Conservation (phyloP, 768 basidiomycete species). For the Butyriboletus loyo region DNA sequence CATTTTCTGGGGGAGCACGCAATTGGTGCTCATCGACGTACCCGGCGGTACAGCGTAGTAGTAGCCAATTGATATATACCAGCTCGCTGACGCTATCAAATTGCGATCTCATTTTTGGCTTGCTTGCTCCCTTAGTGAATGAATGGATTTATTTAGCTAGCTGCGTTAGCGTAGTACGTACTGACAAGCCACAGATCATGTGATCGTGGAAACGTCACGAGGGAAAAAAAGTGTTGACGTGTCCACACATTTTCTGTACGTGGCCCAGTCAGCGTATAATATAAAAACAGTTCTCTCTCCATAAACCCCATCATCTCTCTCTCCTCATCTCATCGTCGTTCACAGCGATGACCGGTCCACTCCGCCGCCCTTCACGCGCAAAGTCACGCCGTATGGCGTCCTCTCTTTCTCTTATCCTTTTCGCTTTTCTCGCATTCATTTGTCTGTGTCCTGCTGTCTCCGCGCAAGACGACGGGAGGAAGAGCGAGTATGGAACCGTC, state of each 20-base stretch:
- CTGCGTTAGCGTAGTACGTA: too few relatives aligned
- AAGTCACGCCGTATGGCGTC: slow-evolving; percentile 54
- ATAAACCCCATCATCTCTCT: slow-evolving; percentile 3
- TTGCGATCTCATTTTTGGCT: too few relatives aligned
- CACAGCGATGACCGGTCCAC: slow-evolving; percentile 27
- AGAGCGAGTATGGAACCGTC: slow-evolving; percentile 81
- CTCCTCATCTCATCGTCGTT: slow-evolving; percentile 12
- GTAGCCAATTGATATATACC: too few relatives aligned
- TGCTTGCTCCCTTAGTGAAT: too few relatives aligned
- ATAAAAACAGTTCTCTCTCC: slow-evolving; percentile 19
- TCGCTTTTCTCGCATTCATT: slow-evolving; percentile 69
- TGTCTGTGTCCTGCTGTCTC: slow-evolving; percentile 63
- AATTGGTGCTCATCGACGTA: not conserved
- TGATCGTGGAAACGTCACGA: slow-evolving; percentile 27
- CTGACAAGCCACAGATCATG: not conserved
- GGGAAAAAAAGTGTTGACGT: slow-evolving; percentile 28
- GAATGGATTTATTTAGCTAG: too few relatives aligned
- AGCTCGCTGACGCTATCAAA: too few relatives aligned
- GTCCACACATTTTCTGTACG: slow-evolving; percentile 28
- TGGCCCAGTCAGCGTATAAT: slow-evolving; percentile 19
- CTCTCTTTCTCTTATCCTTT: slow-evolving; percentile 55
- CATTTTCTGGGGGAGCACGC: not conserved
- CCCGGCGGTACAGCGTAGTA: too few relatives aligned
- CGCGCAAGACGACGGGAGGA: slow-evolving; percentile 56
- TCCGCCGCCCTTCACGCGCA: slow-evolving; percentile 50